Evolutionary conservation across 768 basidiomycete genomes (phyloP).

Genomic region (Postia placenta): DNA sequence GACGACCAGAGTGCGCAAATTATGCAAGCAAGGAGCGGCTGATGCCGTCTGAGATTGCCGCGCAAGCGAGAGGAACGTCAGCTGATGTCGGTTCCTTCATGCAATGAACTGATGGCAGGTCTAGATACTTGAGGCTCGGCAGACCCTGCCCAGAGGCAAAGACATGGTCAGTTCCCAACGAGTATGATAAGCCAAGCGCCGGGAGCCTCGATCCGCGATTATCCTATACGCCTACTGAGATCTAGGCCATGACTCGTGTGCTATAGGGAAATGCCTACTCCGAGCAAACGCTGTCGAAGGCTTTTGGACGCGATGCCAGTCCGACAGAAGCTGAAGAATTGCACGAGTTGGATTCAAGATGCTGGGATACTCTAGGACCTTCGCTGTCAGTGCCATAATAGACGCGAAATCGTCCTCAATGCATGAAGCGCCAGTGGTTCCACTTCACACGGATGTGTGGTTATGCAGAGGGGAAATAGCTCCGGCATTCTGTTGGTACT

Average conservation of each 20-base stretch:
- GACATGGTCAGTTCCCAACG: conserved; percentile 46
- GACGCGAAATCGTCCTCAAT: no score
- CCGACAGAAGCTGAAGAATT: conserved; percentile 19
- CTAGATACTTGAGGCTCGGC: conserved; percentile 30
- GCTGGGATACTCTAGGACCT: conserved; percentile 12
- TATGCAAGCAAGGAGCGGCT: conserved; percentile 14
- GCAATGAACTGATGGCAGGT: no score
- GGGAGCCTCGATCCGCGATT: conserved; percentile 63
- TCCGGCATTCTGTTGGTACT: no score
- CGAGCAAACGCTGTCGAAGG: no score
- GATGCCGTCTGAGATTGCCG: conserved; percentile 33
- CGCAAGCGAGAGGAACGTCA: not conserved
- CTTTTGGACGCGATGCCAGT: no score
- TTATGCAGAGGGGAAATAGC: no score
- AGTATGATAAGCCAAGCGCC: conserved; percentile 58
- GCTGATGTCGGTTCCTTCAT: not conserved
- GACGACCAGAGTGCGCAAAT: conserved; percentile 29
- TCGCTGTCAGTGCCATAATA: conserved; percentile 8
- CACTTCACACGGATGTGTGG: no score
- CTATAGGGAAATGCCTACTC: no score
- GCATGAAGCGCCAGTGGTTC: no score
- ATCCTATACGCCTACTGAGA: conserved; percentile 35
- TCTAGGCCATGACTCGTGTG: no score
- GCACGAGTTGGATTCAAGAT: conserved; percentile 17
- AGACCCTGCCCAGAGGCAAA: conserved; percentile 41